A percentile compares a stretch with the other conserved stretches of the same genome.
Evolutionary conservation across 2,329 filamentous ascomycete genomes (phyloP).

Genomic region (Talaromyces atroroseus): DNA sequence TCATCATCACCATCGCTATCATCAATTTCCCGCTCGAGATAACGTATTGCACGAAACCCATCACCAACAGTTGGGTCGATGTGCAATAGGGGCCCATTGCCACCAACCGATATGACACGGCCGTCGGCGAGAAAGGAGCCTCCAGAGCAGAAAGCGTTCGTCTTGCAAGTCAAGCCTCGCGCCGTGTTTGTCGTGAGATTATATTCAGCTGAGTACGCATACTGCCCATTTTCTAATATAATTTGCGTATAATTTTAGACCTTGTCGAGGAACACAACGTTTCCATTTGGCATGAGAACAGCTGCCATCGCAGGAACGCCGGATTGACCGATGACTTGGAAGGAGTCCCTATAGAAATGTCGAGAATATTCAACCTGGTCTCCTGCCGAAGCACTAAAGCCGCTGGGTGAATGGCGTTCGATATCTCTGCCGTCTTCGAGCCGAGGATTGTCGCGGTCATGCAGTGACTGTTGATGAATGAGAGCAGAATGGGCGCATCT

Average conservation of each 20-base stretch:
- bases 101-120: slow-evolving; percentile 50
- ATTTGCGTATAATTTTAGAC: slow-evolving; percentile 58
- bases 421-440: slow-evolving; percentile 7
- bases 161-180: slow-evolving; percentile 47
- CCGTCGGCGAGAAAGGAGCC: slow-evolving; percentile 56
- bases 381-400: not conserved
- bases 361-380: not conserved
- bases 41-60: slow-evolving; percentile 55
- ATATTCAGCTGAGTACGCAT: slow-evolving; percentile 57
- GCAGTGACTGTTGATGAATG: not conserved
- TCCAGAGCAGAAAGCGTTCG: slow-evolving; percentile 59
- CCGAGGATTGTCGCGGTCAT: not conserved
- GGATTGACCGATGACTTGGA: slow-evolving; percentile 49
- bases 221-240: slow-evolving; percentile 49
- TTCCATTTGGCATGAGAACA: slow-evolving; percentile 54
- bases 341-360: slow-evolving; percentile 37
- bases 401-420: slow-evolving; percentile 10
- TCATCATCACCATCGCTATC: slow-evolving; percentile 40
- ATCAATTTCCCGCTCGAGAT: slow-evolving; percentile 44
- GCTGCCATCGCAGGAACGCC: slow-evolving; percentile 62
- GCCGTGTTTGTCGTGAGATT: slow-evolving; percentile 47
- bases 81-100: slow-evolving; percentile 51
- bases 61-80: slow-evolving; percentile 55
- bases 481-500: not conserved
- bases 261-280: slow-evolving; percentile 58